Evolutionary conservation across 345 rosid genomes (phyloP).

Genomic region (Citrus maxima): DNA sequence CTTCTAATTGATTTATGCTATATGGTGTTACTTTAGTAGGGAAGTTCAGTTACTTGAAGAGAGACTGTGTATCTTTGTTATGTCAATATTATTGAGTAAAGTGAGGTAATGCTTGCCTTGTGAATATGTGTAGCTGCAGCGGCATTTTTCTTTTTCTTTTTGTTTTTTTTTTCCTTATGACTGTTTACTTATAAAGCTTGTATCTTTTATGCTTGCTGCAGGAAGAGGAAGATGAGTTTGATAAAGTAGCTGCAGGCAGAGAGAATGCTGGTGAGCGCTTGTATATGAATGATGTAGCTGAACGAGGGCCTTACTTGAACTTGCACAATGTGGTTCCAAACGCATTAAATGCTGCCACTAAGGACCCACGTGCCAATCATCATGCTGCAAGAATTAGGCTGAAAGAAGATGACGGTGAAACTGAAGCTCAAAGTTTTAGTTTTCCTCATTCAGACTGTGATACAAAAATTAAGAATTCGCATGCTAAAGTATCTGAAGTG

Average conservation of each 20-base stretch:
- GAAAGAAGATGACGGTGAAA: conserved; percentile 68
- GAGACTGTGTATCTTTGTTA: background rate
- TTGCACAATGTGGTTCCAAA: conserved; percentile 33
- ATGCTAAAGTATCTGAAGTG: background rate
- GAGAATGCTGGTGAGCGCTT: conserved; percentile 46
- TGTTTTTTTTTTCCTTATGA: background rate
- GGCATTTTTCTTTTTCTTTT: background rate
- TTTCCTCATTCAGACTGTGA: conserved; percentile 20
- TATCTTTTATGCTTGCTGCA: conserved; percentile 17
- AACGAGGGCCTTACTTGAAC: conserved; percentile 38
- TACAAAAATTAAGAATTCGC: conserved; percentile 19
- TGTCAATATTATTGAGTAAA: background rate
- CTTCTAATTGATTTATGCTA: background rate
- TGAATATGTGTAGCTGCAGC: background rate
- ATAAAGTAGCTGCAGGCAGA: conserved; percentile 69
- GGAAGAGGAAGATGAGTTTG: conserved; percentile 91
- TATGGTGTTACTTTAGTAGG: background rate
- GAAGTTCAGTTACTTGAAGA: background rate
- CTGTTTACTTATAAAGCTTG: background rate
- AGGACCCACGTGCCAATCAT: conserved; percentile 72
- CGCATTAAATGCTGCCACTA: conserved; percentile 20
- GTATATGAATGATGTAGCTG: conserved; percentile 42
- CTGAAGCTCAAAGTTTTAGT: conserved; percentile 38
- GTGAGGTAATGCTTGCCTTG: background rate
- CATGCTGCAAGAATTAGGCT: conserved; percentile 69